These are phyloP conservation scores for Talaromyces verruculosus DNA, from an alignment of 2,329 filamentous ascomycete genomes.

Conservation along the genomic window DNA sequence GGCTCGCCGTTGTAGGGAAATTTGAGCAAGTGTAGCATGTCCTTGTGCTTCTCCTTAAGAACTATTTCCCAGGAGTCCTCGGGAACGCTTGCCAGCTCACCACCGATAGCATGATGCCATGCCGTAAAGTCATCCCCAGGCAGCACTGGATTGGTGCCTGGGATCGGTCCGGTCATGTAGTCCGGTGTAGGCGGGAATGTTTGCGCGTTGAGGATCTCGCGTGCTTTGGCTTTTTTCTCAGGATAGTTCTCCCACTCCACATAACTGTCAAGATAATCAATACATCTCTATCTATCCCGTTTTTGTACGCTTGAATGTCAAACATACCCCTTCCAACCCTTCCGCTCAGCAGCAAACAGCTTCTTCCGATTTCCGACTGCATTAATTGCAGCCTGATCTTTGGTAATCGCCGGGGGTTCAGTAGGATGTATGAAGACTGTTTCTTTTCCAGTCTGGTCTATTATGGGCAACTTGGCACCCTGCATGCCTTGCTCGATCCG, in stretches of 20 bases:
- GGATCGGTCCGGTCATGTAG: slow-evolving; percentile 57
- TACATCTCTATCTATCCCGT: not conserved
- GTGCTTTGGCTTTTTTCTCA: slow-evolving; percentile 62
- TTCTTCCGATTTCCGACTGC: slow-evolving; percentile 42
- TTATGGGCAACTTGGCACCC: slow-evolving; percentile 48
- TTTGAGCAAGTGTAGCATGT: slow-evolving; percentile 63
- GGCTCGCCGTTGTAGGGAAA: slow-evolving; percentile 67
- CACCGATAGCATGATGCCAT: slow-evolving; percentile 57
- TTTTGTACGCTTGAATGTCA: not conserved
- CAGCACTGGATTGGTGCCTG: slow-evolving; percentile 59
- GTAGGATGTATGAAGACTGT: slow-evolving; percentile 32
- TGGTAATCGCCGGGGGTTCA: slow-evolving; percentile 33
- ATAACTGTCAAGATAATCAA: slow-evolving; percentile 44
- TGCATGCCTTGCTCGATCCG: slow-evolving; percentile 55
- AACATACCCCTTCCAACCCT: slow-evolving; percentile 50
- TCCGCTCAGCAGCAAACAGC: slow-evolving; percentile 46
- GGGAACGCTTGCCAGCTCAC: slow-evolving; percentile 49
- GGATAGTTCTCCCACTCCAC: slow-evolving; percentile 71
- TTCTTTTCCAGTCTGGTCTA: slow-evolving; percentile 48
- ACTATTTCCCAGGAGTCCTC: slow-evolving; percentile 61
- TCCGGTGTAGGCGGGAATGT: slow-evolving; percentile 54
- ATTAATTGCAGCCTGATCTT: slow-evolving; percentile 46
- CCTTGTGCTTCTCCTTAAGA: slow-evolving; percentile 57
- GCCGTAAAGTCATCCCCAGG: slow-evolving; percentile 58
- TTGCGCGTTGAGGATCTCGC: slow-evolving; percentile 55